These are phyloP conservation scores for Venturia nashicola DNA, from an alignment of 2,329 filamentous ascomycete genomes.

Conservation along the genomic window DNA sequence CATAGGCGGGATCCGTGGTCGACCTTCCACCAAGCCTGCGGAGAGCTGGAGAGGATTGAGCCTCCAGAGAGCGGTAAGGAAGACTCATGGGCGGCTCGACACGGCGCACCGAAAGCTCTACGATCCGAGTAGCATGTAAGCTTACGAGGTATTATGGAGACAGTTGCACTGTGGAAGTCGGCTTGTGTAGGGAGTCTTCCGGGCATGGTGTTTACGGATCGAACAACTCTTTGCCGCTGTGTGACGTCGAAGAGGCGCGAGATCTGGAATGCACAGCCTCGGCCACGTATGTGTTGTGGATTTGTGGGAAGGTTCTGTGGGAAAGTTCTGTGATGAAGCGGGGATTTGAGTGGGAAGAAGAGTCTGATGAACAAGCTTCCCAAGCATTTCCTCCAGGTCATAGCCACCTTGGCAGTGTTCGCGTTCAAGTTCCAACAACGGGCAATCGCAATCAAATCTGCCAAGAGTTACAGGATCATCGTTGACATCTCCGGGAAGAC, in stretches of 20 bases:
- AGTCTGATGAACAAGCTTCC: not conserved
- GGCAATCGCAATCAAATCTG: not conserved
- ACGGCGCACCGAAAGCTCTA: not conserved
- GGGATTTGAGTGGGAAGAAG: not conserved
- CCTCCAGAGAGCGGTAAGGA: not conserved
- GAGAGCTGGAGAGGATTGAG: not conserved
- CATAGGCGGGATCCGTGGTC: too few species aligned
- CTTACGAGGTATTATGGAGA: conserved; percentile 35
- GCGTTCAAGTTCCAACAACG: too few species aligned
- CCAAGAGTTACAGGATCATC: too few species aligned
- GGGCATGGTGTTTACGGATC: conserved; percentile 18
- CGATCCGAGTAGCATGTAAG: conserved; percentile 9
- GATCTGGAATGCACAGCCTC: too few species aligned
- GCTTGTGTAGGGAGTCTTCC: conserved; percentile 28
- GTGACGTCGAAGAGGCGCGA: too few species aligned
- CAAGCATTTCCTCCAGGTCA: not conserved
- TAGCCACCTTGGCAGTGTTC: too few species aligned
- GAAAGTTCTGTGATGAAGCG: not conserved
- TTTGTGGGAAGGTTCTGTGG: too few species aligned
- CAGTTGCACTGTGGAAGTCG: conserved; percentile 29
- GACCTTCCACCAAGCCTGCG: too few species aligned
- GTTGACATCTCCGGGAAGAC: too few species aligned
- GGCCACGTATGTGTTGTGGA: too few species aligned
- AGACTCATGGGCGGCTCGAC: not conserved
- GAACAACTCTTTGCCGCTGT: not conserved